These are phyloP conservation scores for Auriscalpium microsporum DNA, from an alignment of 768 basidiomycete species.

Conservation along the genomic window DNA sequence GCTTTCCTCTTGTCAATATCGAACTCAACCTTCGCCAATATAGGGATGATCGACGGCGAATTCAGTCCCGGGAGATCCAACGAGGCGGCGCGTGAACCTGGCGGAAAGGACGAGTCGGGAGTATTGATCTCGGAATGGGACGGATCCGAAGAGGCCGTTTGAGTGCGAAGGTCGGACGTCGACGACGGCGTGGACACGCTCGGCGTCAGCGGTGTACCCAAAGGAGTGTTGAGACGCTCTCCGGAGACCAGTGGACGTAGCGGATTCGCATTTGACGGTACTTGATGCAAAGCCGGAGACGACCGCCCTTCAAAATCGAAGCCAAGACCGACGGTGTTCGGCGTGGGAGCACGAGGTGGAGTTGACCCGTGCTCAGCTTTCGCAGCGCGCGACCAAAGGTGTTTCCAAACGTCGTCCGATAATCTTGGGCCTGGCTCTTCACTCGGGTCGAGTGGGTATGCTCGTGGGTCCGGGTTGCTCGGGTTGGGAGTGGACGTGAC, in stretches of 20 bases:
- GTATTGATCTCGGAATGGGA: conserved; percentile 18
- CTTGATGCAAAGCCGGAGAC: neutral
- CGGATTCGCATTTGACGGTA: conserved; percentile 19
- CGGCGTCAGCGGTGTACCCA: conserved; percentile 26
- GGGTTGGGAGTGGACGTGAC: conserved; percentile 32
- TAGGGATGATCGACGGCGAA: conserved; percentile 61
- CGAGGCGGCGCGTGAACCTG: conserved; percentile 33
- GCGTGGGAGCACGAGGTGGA: conserved; percentile 25
- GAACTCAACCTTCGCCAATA: conserved; percentile 92
- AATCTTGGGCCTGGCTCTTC: conserved; percentile 70
- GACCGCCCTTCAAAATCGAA: conserved; percentile 10
- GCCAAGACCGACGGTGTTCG: conserved; percentile 38
- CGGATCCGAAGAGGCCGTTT: conserved; percentile 16
- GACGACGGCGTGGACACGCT: conserved; percentile 43
- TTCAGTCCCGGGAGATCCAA: conserved; percentile 60
- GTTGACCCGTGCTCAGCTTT: conserved; percentile 46
- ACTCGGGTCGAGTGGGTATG: conserved; percentile 20
- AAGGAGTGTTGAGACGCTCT: conserved; percentile 24
- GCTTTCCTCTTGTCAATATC: conserved; percentile 80
- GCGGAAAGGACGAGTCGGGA: conserved; percentile 23
- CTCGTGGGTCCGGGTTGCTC: conserved; percentile 10
- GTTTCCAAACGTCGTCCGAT: conserved; percentile 81
- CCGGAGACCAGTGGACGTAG: conserved; percentile 38
- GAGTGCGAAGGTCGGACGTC: conserved; percentile 37
- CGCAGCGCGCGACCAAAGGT: conserved; percentile 71